Evolutionary conservation across 208 protist genomes (phyloP), one percentile per base, ranked within the genome.

Genomic region (Acanthamoeba lenticulata): DNA sequence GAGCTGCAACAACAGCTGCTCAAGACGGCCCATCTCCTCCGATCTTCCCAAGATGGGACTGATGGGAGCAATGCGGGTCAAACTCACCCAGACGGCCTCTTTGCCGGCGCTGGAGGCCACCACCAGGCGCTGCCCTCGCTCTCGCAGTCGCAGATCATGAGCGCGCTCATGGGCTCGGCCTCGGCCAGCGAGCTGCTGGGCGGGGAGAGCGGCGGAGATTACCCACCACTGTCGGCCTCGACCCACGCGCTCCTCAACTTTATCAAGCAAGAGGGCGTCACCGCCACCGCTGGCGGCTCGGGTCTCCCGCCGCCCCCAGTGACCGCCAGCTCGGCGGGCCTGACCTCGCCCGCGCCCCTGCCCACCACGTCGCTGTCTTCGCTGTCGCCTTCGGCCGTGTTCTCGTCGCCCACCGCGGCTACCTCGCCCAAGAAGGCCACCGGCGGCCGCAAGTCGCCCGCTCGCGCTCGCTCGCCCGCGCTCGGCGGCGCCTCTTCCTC

Each of bases 1-100:
- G 81, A 57, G 29, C 49, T 90, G 29, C 81, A 90, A 47, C 49
- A 90, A 34, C 81, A 90, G 81, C 81, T 90, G 29, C 52, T 90
- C 29, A 57, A 65, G 81, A 90, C 81, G 24, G 44, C 81, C 47
- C 52, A 90, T 24, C 81, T 90, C 27, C 81, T 90, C 19, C 81
- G 81, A 19, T 67, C 49, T n/a, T 90, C 81, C 45, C 81, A 90
- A 34, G 81, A 90, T n/a, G 81, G 81, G 1, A 57, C 52, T 4
- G 44, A 57, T 7, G 27, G 19, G n/a, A 36, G n/a, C 47, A 19
- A 27, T 11, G 32, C 17, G 11, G 38, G 17, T 13, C 29, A 42
- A 3, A 7, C 38, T 19, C 15, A 40, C 24, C 34, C 15, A 7
- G 74, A 29, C 32, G 74, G 13, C 3, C n/a, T 36, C 45, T 40